These are phyloP conservation scores for Scheffersomyces spartinae DNA, from an alignment of 805 yeast genomes.

Conservation along the genomic window DNA sequence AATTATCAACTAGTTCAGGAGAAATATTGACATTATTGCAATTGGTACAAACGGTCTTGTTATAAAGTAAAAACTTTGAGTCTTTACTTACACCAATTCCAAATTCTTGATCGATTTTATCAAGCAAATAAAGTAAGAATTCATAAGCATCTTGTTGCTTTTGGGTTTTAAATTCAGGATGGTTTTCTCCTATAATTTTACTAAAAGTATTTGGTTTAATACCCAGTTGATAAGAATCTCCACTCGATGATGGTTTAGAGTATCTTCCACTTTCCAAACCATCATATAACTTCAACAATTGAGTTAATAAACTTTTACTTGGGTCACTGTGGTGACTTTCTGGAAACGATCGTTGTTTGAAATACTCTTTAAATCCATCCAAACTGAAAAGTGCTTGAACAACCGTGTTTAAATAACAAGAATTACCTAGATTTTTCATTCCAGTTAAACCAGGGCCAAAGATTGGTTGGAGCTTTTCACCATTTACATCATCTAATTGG, in stretches of 20 bases:
- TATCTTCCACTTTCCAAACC: slow-evolving; percentile 71
- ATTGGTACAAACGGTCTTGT: slow-evolving; percentile 43
- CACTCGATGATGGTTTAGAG: slow-evolving; percentile 42
- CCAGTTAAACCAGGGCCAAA: slow-evolving; percentile 79
- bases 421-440: slow-evolving; percentile 79
- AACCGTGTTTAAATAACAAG: slow-evolving; percentile 81
- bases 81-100: slow-evolving; percentile 27
- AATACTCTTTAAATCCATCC: slow-evolving; percentile 23
- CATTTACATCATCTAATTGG: slow-evolving; percentile 61
- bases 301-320: slow-evolving; percentile 56
- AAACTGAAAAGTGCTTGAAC: slow-evolving; percentile 57
- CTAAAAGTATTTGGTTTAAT: slow-evolving; percentile 71
- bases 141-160: slow-evolving; percentile 95
- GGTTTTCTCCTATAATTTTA: slow-evolving; percentile 61
- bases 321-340: slow-evolving; percentile 31
- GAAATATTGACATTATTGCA: slow-evolving; percentile 55
- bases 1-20: slow-evolving; percentile 44
- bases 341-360: slow-evolving; percentile 22
- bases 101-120: slow-evolving; percentile 43
- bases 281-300: slow-evolving; percentile 66
- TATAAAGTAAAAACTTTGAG: slow-evolving; percentile 56
- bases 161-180: slow-evolving; percentile 74
- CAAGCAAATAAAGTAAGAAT: slow-evolving; percentile 59
- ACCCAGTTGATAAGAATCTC: slow-evolving; percentile 57
- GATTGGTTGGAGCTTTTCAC: slow-evolving; percentile 51